These are phyloP conservation scores for Ophiocordyceps unilateralis DNA, from an alignment of 2,329 filamentous ascomycete species.

Conservation along the genomic window DNA sequence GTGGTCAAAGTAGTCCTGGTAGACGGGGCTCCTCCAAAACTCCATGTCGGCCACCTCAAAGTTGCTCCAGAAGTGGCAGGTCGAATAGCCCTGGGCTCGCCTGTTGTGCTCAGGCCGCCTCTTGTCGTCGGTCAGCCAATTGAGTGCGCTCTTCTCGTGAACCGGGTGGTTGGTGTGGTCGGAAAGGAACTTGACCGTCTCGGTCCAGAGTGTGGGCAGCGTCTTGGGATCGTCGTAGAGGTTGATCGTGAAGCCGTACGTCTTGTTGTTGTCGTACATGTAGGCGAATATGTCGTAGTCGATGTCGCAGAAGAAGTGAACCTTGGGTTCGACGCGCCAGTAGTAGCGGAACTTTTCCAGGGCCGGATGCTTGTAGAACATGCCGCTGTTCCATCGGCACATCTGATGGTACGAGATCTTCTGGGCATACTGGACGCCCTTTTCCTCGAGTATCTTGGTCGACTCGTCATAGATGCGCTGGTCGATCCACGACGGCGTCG, in stretches of 20 bases:
- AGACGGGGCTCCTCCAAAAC: slow-evolving; percentile 80
- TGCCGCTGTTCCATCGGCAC: slow-evolving; percentile 96
- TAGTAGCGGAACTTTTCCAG: slow-evolving; percentile 74
- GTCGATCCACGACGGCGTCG: slow-evolving; percentile 82
- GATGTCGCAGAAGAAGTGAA: slow-evolving; percentile 97
- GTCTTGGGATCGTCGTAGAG: slow-evolving; percentile 83
- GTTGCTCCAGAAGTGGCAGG: slow-evolving; percentile 98
- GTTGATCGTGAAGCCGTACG: slow-evolving; percentile 96
- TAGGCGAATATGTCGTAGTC: slow-evolving; percentile 98
- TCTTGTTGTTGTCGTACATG: slow-evolving; percentile 97
- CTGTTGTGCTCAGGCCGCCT: slow-evolving; percentile 64
- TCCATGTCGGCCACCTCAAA: slow-evolving; percentile 90
- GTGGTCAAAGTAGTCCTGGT: slow-evolving; percentile 93
- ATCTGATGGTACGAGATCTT: slow-evolving; percentile 93
- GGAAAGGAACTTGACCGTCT: slow-evolving; percentile 77
- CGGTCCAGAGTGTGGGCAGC: slow-evolving; percentile 84
- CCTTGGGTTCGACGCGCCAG: slow-evolving; percentile 96
- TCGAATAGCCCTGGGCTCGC: slow-evolving; percentile 83
- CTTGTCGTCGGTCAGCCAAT: slow-evolving; percentile 67
- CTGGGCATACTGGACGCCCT: slow-evolving; percentile 78
- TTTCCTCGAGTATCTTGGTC: slow-evolving; percentile 62
- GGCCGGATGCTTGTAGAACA: slow-evolving; percentile 94
- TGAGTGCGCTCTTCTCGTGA: slow-evolving; percentile 67
- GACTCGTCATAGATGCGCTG: slow-evolving; percentile 72
- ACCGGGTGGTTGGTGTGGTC: slow-evolving; percentile 61